Percentiles rank a stretch among this genome's conserved stretches.
phyloP scores from a whole-genome alignment of 2,329 filamentous ascomycete species.

The Penicillium sp. region DNA sequence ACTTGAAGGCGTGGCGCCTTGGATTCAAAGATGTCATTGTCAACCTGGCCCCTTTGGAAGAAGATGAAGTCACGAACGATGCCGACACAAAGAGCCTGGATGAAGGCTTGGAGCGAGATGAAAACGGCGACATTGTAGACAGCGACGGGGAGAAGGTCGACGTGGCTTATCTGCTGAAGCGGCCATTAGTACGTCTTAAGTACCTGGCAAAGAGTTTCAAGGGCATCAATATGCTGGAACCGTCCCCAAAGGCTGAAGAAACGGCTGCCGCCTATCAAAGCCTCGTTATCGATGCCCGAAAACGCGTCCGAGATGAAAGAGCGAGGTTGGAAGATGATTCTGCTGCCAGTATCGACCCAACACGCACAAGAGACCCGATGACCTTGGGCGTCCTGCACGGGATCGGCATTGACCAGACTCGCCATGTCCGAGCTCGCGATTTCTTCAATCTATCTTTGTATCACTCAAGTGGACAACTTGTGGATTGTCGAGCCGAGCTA shows the following conservation, averaged over 20 bases:
- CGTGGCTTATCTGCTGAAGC: conserved; percentile 83
- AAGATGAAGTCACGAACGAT: conserved; percentile 46
- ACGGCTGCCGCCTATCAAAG: conserved; percentile 58
- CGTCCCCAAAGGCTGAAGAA: conserved; percentile 48
- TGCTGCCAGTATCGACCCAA: conserved; percentile 72
- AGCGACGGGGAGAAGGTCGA: conserved; percentile 81
- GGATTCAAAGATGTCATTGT: conserved; percentile 93
- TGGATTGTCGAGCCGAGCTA: conserved; percentile 82
- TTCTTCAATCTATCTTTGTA: conserved; percentile 74
- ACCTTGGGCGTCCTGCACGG: conserved; percentile 63
- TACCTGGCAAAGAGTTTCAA: conserved; percentile 77
- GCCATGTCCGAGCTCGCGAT: conserved; percentile 82
- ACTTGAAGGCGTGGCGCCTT: conserved; percentile 78
- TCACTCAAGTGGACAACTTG: conserved; percentile 80
- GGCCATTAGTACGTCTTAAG: conserved; percentile 78
- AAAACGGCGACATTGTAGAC: conserved; percentile 55
- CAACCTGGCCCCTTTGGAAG: conserved; percentile 70
- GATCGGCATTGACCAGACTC: conserved; percentile 62
- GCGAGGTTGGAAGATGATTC: conserved; percentile 75
- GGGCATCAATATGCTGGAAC: conserved; percentile 41
- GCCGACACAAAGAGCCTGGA: conserved; percentile 45
- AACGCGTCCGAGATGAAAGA: conserved; percentile 62
- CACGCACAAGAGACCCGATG: conserved; percentile 66
- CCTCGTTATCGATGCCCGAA: conserved; percentile 67
- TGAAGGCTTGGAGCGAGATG: conserved; percentile 49